Base-by-base conservation (phyloP, 2,329 filamentous ascomycete genomes). In the Periconia sp. region DNA sequence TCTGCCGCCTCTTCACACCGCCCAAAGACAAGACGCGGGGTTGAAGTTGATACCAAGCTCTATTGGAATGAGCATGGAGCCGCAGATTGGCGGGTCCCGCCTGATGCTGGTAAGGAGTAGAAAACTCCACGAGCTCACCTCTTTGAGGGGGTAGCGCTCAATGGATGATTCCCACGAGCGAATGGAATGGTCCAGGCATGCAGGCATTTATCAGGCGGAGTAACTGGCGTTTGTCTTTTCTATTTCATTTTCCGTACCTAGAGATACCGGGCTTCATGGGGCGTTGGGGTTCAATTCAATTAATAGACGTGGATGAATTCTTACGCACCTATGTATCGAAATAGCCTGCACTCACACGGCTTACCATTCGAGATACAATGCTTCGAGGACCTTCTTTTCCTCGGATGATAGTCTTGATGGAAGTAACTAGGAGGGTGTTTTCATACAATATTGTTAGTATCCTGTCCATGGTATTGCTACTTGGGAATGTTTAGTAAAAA, bases 121-220 rank as follows among this genome's bases (percentile, higher is more conserved):
- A 37, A 13, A 18, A 20, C 17, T 42, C 11, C 13, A n/a, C 33
- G 33, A 37, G 3, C 33, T n/a, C 33, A 37, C 13, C 3, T 13
- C 33, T 14, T 11, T n/a, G 13, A 44, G 46, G 40, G 11, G 17
- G 46, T 10, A 33, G 33, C 53, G 46, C 52, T 49, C 47, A 47
- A 48, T 47, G 41, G 43, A 31, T 35, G 48, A 45, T 50, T n/a
- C n/a, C n/a, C 44, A 44, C 45, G 30, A 41, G 45, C 42, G 47
- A 49, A 31, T 45, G 41, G 40, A 40, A 54, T 27, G 27, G 30
- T 52, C 56, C 53, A 54, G 46, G 31, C 56, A 56, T 63, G 61
- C 56, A 65, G 33, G 66, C 54, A 58, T 66, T 56, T 54, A 1
- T 61, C 59, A 53, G 55, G 59, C 45, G 64, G 62, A 54, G 54